Conservation (phyloP, 2,329 filamentous ascomycete genomes). For the Cordyceps cicadae region DNA sequence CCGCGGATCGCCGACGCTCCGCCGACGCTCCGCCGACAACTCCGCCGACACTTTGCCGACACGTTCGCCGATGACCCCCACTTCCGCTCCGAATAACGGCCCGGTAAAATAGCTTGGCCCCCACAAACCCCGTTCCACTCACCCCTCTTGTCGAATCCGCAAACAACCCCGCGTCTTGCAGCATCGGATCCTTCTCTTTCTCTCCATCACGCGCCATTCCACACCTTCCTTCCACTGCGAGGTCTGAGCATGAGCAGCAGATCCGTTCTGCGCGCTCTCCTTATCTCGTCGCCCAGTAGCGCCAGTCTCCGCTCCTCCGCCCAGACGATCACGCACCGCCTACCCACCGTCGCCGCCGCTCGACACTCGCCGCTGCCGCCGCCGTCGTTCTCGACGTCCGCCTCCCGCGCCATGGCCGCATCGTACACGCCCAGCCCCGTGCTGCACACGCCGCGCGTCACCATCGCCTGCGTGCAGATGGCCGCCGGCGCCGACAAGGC, state of each 20-base stretch:
- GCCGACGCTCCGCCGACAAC: background rate
- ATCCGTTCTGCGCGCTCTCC: background rate
- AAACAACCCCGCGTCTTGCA: background rate
- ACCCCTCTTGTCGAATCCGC: background rate
- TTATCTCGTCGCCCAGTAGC: background rate
- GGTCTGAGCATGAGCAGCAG: slow-evolving; percentile 1
- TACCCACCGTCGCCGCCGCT: background rate
- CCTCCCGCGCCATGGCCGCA: slow-evolving; percentile 5
- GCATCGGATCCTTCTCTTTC: background rate
- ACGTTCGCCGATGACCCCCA: background rate
- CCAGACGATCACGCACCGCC: background rate
- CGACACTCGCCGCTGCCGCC: background rate
- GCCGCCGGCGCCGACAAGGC: slow-evolving; percentile 75
- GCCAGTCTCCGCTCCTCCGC: background rate
- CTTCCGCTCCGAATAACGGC: background rate
- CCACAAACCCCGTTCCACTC: background rate
- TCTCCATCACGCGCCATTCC: background rate
- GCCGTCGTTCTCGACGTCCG: background rate
- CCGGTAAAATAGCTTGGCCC: background rate
- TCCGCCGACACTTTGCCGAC: background rate
- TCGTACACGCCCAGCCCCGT: slow-evolving; percentile 25
- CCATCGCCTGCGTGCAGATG: slow-evolving; percentile 74
- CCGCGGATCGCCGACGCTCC: background rate
- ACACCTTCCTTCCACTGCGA: background rate
- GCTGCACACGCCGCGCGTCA: slow-evolving; percentile 62